A percentile compares a stretch with the other conserved stretches of the same genome.
These are phyloP conservation scores for Sequoia sempervirens DNA, from an alignment of 75 land plant genomes.

Conservation along the genomic window DNA sequence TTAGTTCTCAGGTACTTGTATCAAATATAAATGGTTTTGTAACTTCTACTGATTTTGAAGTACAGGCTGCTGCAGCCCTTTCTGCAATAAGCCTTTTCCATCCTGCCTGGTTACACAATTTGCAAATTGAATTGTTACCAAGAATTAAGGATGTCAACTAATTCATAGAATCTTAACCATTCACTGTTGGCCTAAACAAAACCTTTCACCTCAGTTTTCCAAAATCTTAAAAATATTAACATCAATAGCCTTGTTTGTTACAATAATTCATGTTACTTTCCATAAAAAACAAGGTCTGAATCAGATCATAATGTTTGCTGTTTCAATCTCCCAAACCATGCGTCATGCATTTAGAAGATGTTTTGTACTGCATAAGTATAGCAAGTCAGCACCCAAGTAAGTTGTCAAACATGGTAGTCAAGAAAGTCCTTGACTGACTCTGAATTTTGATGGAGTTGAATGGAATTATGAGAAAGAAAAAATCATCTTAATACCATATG, in stretches of 20 bases:
- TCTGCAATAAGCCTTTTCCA: background rate
- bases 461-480: background rate
- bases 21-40: background rate
- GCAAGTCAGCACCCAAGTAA: background rate
- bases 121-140: background rate
- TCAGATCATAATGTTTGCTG: background rate
- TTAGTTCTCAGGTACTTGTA: background rate
- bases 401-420: background rate
- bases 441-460: background rate
- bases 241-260: background rate
- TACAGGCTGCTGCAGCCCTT: background rate
- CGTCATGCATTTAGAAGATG: background rate
- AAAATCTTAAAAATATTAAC: background rate
- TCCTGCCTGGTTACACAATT: background rate
- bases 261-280: background rate
- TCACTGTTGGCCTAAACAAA: background rate
- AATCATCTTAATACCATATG: background rate
- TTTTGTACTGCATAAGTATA: background rate
- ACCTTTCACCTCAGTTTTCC: background rate
- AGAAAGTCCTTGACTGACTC: background rate
- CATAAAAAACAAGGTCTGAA: background rate
- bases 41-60: background rate
- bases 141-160: background rate
- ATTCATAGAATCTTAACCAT: background rate
- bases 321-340: background rate